Base-by-base conservation (phyloP, 176 grass and related monocot genomes). In the Phoenix roebelenii region DNA sequence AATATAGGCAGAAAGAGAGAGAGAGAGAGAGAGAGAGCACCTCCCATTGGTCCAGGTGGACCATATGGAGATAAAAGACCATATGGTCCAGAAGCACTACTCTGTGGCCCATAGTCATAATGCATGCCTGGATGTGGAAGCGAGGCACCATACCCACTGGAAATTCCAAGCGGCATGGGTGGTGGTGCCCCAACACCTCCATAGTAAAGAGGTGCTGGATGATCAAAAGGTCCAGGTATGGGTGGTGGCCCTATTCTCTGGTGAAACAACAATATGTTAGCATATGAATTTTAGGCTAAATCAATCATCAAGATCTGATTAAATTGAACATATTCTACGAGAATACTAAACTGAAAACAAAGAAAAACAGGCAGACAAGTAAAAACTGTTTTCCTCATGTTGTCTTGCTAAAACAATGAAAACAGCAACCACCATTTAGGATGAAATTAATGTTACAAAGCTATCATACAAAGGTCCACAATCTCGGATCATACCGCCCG, bases 61-160 rank as follows among this genome's bases (percentile, higher is more conserved):
- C 74, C 85, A 83, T 95, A 95, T 20, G 83, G 83, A 68, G 91
- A 87, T 30, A 82, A 79, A 79, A 86, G 86, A 7, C 83, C 72
- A 74, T 90, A 97, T 62, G 83, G 73, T 62, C 78, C 86, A 85
- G 78, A 74, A 70, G 77, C 59, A 56, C 78, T 78, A 28, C 72
- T 71, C 48, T 87, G 68, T 61, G 87, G 81, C 32, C 83, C 86
- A 72, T 97, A 97, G 28, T 80, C 78, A 76, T 90, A 96, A 18
- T 75, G 75, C 77, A 96, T 63, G 16, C 80, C 62, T 60, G 76
- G 54, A 69, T 82, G 83, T 10, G 78, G 80, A 84, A 81, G 86
- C 39, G 77, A 75, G 54, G 74, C 54, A 58, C 77, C 72, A 75
- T 90, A 96, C 73, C 66, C 77, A 55, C 76, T 63, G 50, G 85